Percentiles rank a stretch among this genome's conserved stretches.
Conservation (phyloP, 192 early-diverging fungal genomes). For the Backusella parvicylindrica region DNA sequence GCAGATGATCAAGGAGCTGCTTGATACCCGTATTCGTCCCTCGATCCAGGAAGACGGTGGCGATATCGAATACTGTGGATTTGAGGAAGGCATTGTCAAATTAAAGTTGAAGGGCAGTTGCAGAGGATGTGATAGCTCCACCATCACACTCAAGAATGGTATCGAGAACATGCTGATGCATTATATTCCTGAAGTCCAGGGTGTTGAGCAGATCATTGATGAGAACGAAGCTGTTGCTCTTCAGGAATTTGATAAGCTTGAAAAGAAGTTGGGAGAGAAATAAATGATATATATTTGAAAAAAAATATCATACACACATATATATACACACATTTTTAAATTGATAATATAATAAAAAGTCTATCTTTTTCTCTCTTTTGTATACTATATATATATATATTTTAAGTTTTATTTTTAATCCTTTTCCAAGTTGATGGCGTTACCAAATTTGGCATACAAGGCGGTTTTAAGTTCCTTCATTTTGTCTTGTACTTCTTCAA, state of each 20-base stretch:
- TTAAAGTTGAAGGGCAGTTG: constrained; percentile 95
- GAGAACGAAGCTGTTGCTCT: constrained; percentile 73
- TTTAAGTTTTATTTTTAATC: constrained; percentile 50
- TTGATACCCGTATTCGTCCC: constrained; percentile 93
- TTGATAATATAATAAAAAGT: background rate
- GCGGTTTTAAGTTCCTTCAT: constrained; percentile 86
- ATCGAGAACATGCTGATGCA: constrained; percentile 99
- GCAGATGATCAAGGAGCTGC: constrained; percentile 97
- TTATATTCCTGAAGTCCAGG: constrained; percentile 92
- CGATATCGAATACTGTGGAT: constrained; percentile 94
- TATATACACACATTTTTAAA: background rate
- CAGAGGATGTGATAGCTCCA: constrained; percentile 84
- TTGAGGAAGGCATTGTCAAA: constrained; percentile 85
- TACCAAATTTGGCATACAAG: constrained; percentile 92
- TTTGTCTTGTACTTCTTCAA: constrained; percentile 58
- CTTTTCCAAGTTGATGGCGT: constrained; percentile 93
- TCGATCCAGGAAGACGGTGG: constrained; percentile 99
- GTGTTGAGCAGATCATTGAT: constrained; percentile 87
- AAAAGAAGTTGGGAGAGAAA: constrained; percentile 41
- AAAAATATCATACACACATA: background rate
- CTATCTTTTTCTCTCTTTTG: background rate
- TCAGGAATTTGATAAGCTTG: constrained; percentile 90
- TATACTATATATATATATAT: background rate
- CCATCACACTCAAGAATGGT: constrained; percentile 95
- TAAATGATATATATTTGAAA: background rate